phyloP scores from a whole-genome alignment of 495 filamentous ascomycete species.

The Annulohypoxylon bovei region DNA sequence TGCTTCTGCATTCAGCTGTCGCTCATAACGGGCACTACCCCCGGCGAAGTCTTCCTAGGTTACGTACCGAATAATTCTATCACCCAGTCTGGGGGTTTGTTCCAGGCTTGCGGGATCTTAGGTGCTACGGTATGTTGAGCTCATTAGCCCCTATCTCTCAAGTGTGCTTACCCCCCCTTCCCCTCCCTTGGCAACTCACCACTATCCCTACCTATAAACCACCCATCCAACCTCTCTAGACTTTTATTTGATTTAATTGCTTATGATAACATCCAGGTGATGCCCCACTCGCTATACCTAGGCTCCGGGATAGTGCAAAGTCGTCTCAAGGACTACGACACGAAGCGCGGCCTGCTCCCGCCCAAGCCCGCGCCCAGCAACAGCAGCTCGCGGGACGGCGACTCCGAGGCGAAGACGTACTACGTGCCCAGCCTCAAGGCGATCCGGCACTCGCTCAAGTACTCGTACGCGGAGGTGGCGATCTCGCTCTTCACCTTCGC shows the following conservation, averaged over 20 bases:
- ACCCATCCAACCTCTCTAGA: too few species aligned
- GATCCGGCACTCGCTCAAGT: constrained; percentile 80
- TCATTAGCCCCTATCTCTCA: background rate
- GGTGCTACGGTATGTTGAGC: constrained; percentile 73
- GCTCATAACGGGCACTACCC: constrained; percentile 71
- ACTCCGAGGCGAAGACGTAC: constrained; percentile 59
- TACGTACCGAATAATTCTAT: constrained; percentile 81
- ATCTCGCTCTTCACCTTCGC: constrained; percentile 90
- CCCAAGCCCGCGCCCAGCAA: constrained; percentile 36
- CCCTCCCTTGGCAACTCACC: background rate
- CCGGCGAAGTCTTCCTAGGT: constrained; percentile 83
- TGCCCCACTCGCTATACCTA: constrained; percentile 91
- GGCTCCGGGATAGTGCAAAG: constrained; percentile 90
- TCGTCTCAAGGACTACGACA: constrained; percentile 82
- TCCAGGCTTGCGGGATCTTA: constrained; percentile 91
- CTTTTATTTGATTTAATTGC: background rate
- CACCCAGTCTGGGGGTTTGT: constrained; percentile 73
- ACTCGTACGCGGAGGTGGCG: constrained; percentile 78
- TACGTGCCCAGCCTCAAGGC: constrained; percentile 83
- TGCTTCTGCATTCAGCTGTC: constrained; percentile 92
- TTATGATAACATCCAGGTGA: constrained; percentile 56
- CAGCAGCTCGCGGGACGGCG: constrained; percentile 40
- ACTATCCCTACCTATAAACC: background rate
- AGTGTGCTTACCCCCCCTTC: background rate
- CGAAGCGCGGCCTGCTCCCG: constrained; percentile 65